Evolutionary conservation across 2,329 filamentous ascomycete genomes (phyloP).

Genomic region (Cladorrhinum sp.): DNA sequence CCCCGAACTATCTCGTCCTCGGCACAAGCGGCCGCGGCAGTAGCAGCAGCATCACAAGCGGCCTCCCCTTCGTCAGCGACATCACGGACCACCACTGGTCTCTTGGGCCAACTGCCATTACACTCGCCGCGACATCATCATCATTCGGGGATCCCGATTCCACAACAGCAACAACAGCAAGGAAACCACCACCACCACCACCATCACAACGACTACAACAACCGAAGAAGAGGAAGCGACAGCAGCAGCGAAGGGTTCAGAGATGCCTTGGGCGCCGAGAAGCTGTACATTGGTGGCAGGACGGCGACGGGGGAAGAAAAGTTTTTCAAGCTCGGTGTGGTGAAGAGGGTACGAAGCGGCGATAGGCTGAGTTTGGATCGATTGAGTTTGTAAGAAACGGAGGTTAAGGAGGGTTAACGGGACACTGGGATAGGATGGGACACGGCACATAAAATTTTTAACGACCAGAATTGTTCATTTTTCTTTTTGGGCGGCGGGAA

Average conservation of each 20-base stretch:
- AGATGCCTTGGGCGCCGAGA: conserved; percentile 68
- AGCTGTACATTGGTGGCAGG: conserved; percentile 78
- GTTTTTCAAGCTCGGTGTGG: conserved; percentile 77
- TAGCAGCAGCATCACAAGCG: conserved; percentile 17
- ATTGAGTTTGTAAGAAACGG: conserved; percentile 58
- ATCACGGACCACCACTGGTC: conserved; percentile 24
- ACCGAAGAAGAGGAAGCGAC: conserved; percentile 66
- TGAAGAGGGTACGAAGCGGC: conserved; percentile 68
- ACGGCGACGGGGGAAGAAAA: conserved; percentile 75
- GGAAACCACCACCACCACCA: conserved; percentile 11
- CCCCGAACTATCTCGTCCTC: conserved; percentile 19
- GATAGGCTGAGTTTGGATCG: conserved; percentile 73
- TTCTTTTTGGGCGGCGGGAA: not conserved
- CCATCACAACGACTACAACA: too few relatives aligned
- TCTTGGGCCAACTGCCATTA: conserved; percentile 31
- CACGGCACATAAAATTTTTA: not conserved
- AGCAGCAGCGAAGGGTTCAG: conserved; percentile 74
- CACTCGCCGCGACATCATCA: conserved; percentile 29
- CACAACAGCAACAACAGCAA: too few relatives aligned
- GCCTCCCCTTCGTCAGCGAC: conserved; percentile 16
- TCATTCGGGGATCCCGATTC: conserved; percentile 40
- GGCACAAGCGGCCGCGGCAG: not conserved
- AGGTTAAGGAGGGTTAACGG: not conserved
- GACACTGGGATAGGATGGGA: too few relatives aligned
- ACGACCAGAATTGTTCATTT: not conserved